Base-by-base conservation (phyloP, 176 grass and related monocot species). In the Dendrocalamus sinicus region DNA sequence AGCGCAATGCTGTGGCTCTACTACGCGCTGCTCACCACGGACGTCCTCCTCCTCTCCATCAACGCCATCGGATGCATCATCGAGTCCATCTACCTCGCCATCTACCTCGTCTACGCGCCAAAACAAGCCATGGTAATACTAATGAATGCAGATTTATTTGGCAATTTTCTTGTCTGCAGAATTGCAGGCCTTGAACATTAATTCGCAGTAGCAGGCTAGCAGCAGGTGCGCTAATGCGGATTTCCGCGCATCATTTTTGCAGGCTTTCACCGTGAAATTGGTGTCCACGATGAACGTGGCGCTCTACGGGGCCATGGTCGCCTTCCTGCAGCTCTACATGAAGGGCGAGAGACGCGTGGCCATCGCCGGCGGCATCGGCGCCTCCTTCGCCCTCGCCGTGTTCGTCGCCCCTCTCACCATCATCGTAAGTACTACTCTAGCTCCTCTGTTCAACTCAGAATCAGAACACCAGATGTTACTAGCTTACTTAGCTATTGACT, bases 1-100 rank as follows among this genome's bases (percentile, higher is more conserved):
- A 98, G 95, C 85, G 95, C 95, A 60, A 90, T 89, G 95, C 78
- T 98, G 83, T 98, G 95, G 93, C 50, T 95, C 37, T 98, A 93
- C 73, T 98, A 98, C 71, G 95, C 91, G 5, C 80, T 95, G 37
- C 85, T 98, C 14, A 90, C 51, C 30, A 76, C 6, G 13, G 91
- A 98, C 70, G 6, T 87, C 39, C 82, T 98, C 63, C 87, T 95
- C 54, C 91, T 98, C 72, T 85, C 95, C 89, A 98, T 98, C 88
- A 95, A 98, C 81, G 23, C 53, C 46, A 40, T 79, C 14, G 81
- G 84, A 9, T 87, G 89, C 87, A 12, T 95, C 71, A 46, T 90
- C 48, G 90, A 97, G 87, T 62, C 84, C 73, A 23, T 74, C 85
- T 98, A 93, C 89, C 79, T 95, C 41, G 37, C 78, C 48, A 92